These are phyloP conservation scores for Malus hybrid DNA, from an alignment of 331 rosid genomes.

Conservation along the genomic window DNA sequence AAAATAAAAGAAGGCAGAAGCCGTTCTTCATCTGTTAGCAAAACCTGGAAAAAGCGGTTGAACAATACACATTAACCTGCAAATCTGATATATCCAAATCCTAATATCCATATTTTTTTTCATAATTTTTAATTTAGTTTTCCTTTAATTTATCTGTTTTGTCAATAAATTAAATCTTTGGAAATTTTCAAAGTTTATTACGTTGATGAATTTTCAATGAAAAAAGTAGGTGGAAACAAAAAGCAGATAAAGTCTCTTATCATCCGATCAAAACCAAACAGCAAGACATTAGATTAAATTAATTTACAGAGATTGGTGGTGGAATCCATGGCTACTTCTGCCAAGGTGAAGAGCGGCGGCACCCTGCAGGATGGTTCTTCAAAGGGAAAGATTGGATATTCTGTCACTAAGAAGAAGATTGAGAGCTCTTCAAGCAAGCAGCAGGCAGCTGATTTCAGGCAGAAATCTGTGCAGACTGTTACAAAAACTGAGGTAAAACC, in stretches of 20 bases:
- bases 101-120: background rate
- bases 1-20: background rate
- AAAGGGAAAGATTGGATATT: slow-evolving; percentile 47
- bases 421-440: slow-evolving; percentile 52
- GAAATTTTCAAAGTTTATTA: background rate
- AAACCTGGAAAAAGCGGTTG: slow-evolving; percentile 20
- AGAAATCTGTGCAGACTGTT: slow-evolving; percentile 33
- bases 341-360: slow-evolving; percentile 41
- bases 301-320: background rate
- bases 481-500: slow-evolving; percentile 57
- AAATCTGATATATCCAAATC: slow-evolving; percentile 1
- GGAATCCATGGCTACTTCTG: slow-evolving; percentile 39
- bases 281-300: background rate
- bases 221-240: slow-evolving; percentile 7
- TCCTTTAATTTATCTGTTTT: background rate
- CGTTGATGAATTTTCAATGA: slow-evolving; percentile 14
- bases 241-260: background rate
- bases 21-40: background rate
- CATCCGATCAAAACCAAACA: slow-evolving; percentile 20
- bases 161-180: background rate
- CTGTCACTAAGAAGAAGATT: slow-evolving; percentile 38
- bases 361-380: slow-evolving; percentile 41
- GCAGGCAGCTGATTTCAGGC: slow-evolving; percentile 34
- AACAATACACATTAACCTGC: slow-evolving; percentile 20
- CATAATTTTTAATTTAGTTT: background rate